A percentile compares a stretch with the other conserved stretches of the same genome.
Conservation (phyloP, 1,284 basidiomycete genomes). For the Laetiporus sulphureus region DNA sequence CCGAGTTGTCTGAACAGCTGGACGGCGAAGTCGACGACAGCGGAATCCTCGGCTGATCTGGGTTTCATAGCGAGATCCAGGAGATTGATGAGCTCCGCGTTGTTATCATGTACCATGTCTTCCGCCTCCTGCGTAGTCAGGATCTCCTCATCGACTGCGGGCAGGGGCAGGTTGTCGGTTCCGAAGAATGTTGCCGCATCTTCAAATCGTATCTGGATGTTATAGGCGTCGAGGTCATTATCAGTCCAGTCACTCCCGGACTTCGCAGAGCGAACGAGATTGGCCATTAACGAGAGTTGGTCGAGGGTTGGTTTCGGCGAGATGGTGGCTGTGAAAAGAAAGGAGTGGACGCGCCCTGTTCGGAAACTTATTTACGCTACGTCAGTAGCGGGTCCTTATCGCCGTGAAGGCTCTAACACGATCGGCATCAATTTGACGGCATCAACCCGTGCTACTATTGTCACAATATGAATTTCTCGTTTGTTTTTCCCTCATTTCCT, state of each 20-base stretch:
- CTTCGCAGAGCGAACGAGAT: constrained; percentile 23
- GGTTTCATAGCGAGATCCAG: constrained; percentile 22
- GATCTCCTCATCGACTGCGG: constrained; percentile 1
- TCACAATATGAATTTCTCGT: no score
- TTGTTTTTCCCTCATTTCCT: no score
- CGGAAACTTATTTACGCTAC: no score
- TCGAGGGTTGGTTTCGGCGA: no score
- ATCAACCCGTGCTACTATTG: no score
- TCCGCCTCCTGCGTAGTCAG: constrained; percentile 1
- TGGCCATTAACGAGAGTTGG: constrained; percentile 19
- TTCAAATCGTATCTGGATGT: neutral
- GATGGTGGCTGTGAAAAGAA: no score
- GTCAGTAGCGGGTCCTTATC: no score
- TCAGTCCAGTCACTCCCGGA: constrained; percentile 25
- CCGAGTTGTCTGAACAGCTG: constrained; percentile 21
- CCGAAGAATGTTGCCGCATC: constrained; percentile 7
- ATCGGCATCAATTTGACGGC: no score
- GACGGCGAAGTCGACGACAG: constrained; percentile 27
- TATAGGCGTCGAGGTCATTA: neutral
- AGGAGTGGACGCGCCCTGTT: no score
- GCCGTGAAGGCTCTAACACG: no score
- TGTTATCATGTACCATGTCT: constrained; percentile 1
- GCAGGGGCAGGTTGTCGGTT: neutral
- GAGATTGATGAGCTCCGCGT: constrained; percentile 2
- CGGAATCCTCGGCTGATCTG: constrained; percentile 19